Evolutionary conservation across 2,329 filamentous ascomycete species (phyloP), one percentile per base, ranked within the genome.

Genomic region (Beauveria sp.): DNA sequence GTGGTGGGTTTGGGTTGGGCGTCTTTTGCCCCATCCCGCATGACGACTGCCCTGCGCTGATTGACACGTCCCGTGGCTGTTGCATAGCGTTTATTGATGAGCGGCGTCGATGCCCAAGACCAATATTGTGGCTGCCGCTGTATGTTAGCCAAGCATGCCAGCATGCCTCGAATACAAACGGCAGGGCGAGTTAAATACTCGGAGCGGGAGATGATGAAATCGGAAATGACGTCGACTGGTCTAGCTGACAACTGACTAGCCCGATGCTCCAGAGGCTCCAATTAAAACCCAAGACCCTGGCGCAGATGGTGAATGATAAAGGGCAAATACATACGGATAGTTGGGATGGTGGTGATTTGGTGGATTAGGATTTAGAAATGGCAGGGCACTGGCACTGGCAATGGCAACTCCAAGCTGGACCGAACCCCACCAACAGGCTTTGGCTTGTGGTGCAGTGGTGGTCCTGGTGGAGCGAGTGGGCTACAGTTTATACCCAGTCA

Each of bases 1-100:
- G 22, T 58, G 55, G 56, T 60, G 57, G 57, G 38, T 52, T 60
- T 60, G 57, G 57, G 38, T 52, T 60, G 40, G 57, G 45, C 28
- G 20, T 40, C 22, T 20, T 9, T 10, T 49, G 43, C 55, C 40
- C 55, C 43, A 51, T 59, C 46, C 34, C 10, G 45, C 22, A 59
- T 46, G 46, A 28, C 18, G n/a, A 34, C 34, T 34, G 46, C 46
- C 56, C 56, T 50, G 56, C 46, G 34, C 31, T 59, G 20, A 48
- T 31, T 59, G 46, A 59, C 56, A 51, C 56, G 46, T 59, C 48
- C 34, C 56, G 48, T 42, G 46, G 56, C 34, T 34, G 46, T 18
- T 50, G 45, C 45, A 28, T 43, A 43, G 56, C 24, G 8, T 28
- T 20, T 22, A 26, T 38, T 49, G 18, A 26, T 53, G 40, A 45